Base-by-base conservation (phyloP, 225 moss, liverwort and hornwort species). In the Pseudoscleropodium purum region DNA sequence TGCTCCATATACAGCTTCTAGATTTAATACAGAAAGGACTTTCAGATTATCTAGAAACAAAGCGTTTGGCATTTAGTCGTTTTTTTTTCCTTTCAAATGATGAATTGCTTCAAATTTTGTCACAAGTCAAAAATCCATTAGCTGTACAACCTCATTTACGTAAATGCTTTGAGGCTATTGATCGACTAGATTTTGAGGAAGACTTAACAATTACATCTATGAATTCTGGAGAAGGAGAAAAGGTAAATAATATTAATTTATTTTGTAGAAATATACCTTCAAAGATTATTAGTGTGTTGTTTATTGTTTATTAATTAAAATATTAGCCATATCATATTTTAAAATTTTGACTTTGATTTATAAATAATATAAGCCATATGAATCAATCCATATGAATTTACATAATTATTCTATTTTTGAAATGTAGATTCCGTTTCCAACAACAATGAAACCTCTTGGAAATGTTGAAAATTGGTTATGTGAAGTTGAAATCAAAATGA, bases 101-200 rank as follows among this genome's bases (percentile, higher is more conserved):
- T 81, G 97, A 97, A 83, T 85, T 98, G 15, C 94, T 98, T 37
- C 98, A 98, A 91, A 98, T 98, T 52, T 91, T 98, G 45, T 98
- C 98, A 39, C 98, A 98, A 95, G 98, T 95, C 27, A 98, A 97
- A 85, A 98, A 98, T 64, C 98, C 97, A 75, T 79, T 98, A 76
- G 96, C 96, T 51, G 96, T 97, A 33, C 98, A 98, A 87, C 98
- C 96, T 70, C 98, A 98, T 90, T 84, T 98, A 74, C 93, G 92
- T 37, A 98, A 98, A 90, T 98, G 97, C 91, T 98, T 98, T 94
- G 97, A 98, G 76, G 97, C 97, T 69, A 96, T 96, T 87, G 96
- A 98, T 88, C 90, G 85, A 43, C 79, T 98, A 9, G 96, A 98
- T 80, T 98, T 97, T 91, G 91, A 94, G 84, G 95, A 92, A 69